Conservation (phyloP, 2,329 filamentous ascomycete genomes). For the Calonectria ilicicola region DNA sequence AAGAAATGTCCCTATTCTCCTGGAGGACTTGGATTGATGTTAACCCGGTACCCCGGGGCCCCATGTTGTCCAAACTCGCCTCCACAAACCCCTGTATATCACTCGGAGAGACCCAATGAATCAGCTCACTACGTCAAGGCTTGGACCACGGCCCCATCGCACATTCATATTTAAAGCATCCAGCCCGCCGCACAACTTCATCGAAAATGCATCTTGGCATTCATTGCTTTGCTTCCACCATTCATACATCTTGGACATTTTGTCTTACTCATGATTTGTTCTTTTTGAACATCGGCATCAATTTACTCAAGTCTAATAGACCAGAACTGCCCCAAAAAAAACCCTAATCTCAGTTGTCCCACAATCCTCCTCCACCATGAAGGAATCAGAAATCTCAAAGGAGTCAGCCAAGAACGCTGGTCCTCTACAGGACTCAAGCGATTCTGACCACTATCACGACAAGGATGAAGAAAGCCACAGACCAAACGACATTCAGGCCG, state of each 20-base stretch:
- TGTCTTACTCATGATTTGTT: background rate
- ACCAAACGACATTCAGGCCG: constrained; percentile 31
- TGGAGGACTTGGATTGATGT: background rate
- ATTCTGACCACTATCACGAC: background rate
- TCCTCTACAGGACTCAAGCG: background rate
- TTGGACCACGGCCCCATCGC: background rate
- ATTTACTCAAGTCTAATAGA: background rate
- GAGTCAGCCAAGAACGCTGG: background rate
- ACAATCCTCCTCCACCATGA: background rate
- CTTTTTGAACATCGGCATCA: background rate
- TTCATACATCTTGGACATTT: background rate
- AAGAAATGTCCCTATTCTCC: background rate
- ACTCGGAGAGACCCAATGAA: background rate
- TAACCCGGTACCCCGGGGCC: background rate
- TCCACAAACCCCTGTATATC: background rate
- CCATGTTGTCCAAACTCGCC: background rate
- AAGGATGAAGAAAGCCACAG: background rate
- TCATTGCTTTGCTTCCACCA: background rate
- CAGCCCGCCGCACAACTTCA: background rate
- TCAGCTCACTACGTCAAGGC: background rate
- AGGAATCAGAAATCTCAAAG: background rate
- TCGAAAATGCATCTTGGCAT: background rate
- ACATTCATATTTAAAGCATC: background rate
- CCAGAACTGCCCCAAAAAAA: background rate
- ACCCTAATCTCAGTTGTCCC: background rate